Evolutionary conservation across 768 basidiomycete genomes (phyloP), one percentile per base, ranked within the genome.

Genomic region (Rhodosporidiobolus odoratus): DNA sequence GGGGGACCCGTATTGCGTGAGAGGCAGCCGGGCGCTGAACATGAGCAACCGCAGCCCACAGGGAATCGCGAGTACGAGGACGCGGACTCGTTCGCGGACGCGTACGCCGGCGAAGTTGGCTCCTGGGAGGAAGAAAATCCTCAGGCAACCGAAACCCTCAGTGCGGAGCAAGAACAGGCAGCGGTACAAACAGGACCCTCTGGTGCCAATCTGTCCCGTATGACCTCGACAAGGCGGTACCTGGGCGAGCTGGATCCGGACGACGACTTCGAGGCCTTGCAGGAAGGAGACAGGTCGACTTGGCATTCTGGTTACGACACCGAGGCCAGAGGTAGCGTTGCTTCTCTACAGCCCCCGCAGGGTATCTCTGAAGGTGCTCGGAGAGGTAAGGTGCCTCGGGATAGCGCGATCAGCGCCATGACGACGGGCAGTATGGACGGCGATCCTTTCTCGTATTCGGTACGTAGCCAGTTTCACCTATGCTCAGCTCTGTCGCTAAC

Each of bases 221-320:
- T 62, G 67, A 68, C 41, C 19, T 73, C 72, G 45, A 68, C 66
- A 12, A 35, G 71, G 38, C 43, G 66, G n/a, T 72, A 72, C 52
- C 56, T 72, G 65, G 62, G 54, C 34, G 45, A 65, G 59, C 59
- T 72, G 2, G 71, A 73, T 25, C 38, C 40, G 23, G 69, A 70
- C 32, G 69, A 70, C 17, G 63, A 65, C 12, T 25, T 1, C 27
- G 63, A 52, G 2, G 30, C 4, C 1, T 12, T 32, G 8, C 27
- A 37, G n/a, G 58, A 54, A 2, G 48, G 34, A 9, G 12, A 69
- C 32, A 67, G 72, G 2, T 41, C 54, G 56, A 73, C 64, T 15
- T 73, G 72, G 72, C 56, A 66, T 13, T 66, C 71, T 3, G 68
- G 47, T 3, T 64, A 58, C 58, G 62, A 23, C 13, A 69, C 62